phyloP scores from a whole-genome alignment of 2,329 filamentous ascomycete genomes.

The Talaromyces sp. region DNA sequence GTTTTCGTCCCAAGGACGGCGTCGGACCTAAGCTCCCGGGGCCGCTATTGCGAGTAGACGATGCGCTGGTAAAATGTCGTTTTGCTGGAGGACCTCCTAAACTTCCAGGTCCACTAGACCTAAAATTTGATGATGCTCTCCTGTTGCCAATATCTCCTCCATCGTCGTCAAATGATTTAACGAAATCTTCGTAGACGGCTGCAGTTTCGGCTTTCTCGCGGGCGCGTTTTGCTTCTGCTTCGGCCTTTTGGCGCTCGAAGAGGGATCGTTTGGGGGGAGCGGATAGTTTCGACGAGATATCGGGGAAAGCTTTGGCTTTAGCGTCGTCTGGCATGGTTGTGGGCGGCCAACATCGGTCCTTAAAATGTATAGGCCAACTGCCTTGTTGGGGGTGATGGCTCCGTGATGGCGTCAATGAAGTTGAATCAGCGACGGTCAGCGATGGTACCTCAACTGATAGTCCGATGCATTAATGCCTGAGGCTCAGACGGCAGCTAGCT shows the following conservation, averaged over 20 bases:
- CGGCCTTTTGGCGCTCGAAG: slow-evolving; percentile 84
- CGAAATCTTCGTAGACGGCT: slow-evolving; percentile 81
- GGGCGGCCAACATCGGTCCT: background rate
- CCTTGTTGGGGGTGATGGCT: background rate
- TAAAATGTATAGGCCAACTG: background rate
- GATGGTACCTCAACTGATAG: background rate
- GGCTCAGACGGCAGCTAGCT: background rate
- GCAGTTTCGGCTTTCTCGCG: slow-evolving; percentile 84
- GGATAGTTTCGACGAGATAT: slow-evolving; percentile 73
- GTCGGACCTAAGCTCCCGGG: slow-evolving; percentile 50
- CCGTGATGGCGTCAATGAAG: background rate
- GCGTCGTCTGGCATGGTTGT: slow-evolving; percentile 39
- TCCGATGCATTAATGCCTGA: background rate
- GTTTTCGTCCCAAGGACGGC: slow-evolving; percentile 43
- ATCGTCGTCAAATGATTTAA: slow-evolving; percentile 64
- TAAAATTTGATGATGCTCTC: slow-evolving; percentile 24
- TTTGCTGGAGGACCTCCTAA: slow-evolving; percentile 47
- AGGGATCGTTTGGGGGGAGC: slow-evolving; percentile 79
- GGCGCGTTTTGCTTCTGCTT: slow-evolving; percentile 82
- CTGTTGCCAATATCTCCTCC: slow-evolving; percentile 25
- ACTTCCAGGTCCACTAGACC: slow-evolving; percentile 30
- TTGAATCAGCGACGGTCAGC: background rate
- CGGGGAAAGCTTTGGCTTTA: slow-evolving; percentile 58
- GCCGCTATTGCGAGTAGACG: slow-evolving; percentile 47
- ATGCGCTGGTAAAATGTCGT: slow-evolving; percentile 60